phyloP scores from a whole-genome alignment of 805 yeast genomes.

The Sugiyamaella boreocaroliniensis region DNA sequence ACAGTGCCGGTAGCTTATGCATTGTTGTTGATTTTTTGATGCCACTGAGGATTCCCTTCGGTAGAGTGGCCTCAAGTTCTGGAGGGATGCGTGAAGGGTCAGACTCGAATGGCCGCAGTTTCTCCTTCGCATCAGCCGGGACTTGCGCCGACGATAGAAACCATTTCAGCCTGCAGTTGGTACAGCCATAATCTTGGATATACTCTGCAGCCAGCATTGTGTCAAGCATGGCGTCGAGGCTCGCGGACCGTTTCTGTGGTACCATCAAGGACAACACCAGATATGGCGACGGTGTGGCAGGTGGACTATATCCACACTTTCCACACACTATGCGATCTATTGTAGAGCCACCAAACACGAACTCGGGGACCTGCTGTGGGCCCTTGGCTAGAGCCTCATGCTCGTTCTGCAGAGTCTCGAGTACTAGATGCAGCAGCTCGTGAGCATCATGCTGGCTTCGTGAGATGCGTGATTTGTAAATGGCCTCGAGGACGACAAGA shows the following conservation, averaged over 20 bases:
- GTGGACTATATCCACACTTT: constrained; percentile 56
- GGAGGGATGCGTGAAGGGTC: constrained; percentile 42
- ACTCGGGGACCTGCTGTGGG: constrained; percentile 41
- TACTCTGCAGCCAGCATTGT: constrained; percentile 59
- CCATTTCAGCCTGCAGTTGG: constrained; percentile 50
- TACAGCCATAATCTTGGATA: constrained; percentile 69
- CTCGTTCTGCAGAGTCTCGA: constrained; percentile 74
- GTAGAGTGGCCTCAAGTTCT: constrained; percentile 31
- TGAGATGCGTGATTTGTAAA: constrained; percentile 68
- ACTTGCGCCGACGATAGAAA: not conserved
- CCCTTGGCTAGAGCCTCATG: constrained; percentile 26
- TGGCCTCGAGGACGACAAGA: constrained; percentile 61
- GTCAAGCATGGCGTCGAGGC: constrained; percentile 48
- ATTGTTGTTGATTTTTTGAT: constrained; percentile 62
- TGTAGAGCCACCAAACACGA: constrained; percentile 67
- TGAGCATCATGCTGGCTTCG: constrained; percentile 92
- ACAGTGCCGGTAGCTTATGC: constrained; percentile 58
- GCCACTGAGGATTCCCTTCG: constrained; percentile 48
- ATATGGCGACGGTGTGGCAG: constrained; percentile 53
- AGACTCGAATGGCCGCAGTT: constrained; percentile 40
- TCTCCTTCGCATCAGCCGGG: constrained; percentile 23
- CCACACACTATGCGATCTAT: constrained; percentile 66
- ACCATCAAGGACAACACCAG: constrained; percentile 67
- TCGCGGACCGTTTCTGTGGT: constrained; percentile 48
- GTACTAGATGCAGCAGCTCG: constrained; percentile 72